phyloP scores from a whole-genome alignment of 805 yeast species.

The Candida hungchunana region DNA sequence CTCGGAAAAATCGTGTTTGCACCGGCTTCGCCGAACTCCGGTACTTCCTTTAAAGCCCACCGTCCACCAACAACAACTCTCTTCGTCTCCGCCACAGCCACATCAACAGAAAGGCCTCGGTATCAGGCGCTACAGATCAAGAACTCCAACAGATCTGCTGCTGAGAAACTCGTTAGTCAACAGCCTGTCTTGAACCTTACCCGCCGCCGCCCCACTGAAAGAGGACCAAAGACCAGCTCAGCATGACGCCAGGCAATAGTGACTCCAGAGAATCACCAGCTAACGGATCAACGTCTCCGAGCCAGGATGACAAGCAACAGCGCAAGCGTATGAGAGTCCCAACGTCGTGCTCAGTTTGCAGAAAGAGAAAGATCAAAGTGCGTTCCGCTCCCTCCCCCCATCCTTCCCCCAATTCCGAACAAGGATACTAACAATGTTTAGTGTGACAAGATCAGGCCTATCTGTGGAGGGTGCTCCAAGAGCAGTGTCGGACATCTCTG shows the following conservation, averaged over 20 bases:
- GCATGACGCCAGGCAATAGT: no score
- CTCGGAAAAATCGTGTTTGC: no score
- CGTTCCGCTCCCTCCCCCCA: neutral
- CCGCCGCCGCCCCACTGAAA: no score
- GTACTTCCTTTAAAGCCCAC: slow-evolving; percentile 8
- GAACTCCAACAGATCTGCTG: no score
- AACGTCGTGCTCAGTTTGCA: slow-evolving; percentile 43
- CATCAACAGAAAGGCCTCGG: no score
- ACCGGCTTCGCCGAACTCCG: slow-evolving; percentile 13
- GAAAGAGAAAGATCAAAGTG: slow-evolving; percentile 40
- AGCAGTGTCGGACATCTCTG: slow-evolving; percentile 55
- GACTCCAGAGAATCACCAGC: no score
- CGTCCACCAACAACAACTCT: no score
- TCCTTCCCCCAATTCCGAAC: slow-evolving; percentile 4
- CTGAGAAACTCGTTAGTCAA: no score
- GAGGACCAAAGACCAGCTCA: no score
- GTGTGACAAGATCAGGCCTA: slow-evolving; percentile 47
- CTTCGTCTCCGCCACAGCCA: no score
- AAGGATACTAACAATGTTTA: neutral
- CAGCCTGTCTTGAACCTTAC: no score
- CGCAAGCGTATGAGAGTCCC: slow-evolving; percentile 45
- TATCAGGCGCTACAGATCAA: no score
- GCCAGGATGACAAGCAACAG: slow-evolving; percentile 6
- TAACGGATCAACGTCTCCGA: neutral
- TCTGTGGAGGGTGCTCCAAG: slow-evolving; percentile 50